These are phyloP conservation scores for Diaporthe ilicicola DNA, from an alignment of 2,329 filamentous ascomycete genomes.

Conservation along the genomic window DNA sequence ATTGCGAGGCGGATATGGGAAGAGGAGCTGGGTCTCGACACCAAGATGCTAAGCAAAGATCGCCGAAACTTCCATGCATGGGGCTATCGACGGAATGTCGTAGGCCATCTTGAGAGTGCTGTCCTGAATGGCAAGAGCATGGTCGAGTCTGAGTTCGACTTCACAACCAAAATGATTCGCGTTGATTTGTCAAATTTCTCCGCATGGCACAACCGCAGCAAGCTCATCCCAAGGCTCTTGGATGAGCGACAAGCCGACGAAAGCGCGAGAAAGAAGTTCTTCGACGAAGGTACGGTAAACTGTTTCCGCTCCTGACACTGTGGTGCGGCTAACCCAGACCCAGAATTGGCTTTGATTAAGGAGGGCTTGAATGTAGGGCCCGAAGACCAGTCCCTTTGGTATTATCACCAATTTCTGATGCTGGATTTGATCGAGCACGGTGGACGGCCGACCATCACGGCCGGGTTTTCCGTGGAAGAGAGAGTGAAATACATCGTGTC, in stretches of 20 bases:
- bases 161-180: conserved; percentile 88
- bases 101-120: conserved; percentile 75
- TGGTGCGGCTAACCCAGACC: not conserved
- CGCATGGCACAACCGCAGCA: conserved; percentile 92
- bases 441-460: conserved; percentile 67
- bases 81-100: conserved; percentile 85
- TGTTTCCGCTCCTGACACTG: not conserved
- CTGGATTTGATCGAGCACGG: conserved; percentile 66
- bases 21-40: conserved; percentile 81
- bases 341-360: conserved; percentile 79
- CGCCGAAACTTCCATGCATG: conserved; percentile 96
- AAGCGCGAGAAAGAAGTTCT: conserved; percentile 69
- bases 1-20: conserved; percentile 77
- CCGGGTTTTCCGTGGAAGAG: conserved; percentile 67
- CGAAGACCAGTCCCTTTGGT: conserved; percentile 96
- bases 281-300: conserved; percentile 69
- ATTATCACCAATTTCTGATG: conserved; percentile 92
- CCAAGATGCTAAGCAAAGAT: conserved; percentile 89
- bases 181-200: conserved; percentile 94
- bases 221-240: conserved; percentile 80
- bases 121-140: conserved; percentile 66
- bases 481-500: conserved; percentile 70
- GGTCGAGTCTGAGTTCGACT: conserved; percentile 83
- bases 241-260: conserved; percentile 73
- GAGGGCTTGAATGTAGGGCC: conserved; percentile 87